Evolutionary conservation across 2,329 filamentous ascomycete species (phyloP).

Genomic region (Arthrinium phaeospermum): DNA sequence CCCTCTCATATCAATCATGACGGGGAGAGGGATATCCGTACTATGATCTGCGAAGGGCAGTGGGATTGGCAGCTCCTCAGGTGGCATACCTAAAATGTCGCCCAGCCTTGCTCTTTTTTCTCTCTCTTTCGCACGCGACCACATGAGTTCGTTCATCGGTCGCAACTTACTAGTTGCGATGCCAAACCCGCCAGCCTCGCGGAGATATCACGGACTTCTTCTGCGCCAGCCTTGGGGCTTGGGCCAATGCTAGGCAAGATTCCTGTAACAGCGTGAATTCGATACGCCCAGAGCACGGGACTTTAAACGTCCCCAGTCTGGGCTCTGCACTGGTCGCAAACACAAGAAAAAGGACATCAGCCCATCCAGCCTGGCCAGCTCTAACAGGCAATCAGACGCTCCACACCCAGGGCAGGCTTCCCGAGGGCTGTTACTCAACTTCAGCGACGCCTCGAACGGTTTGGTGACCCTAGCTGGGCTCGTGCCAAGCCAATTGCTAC

Average conservation of each 20-base stretch:
- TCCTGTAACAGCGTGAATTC: not conserved
- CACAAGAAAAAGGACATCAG: not conserved
- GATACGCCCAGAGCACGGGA: constrained; percentile 3
- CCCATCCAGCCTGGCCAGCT: not conserved
- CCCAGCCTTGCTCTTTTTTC: not conserved
- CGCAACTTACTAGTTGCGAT: not conserved
- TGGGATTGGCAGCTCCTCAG: not conserved
- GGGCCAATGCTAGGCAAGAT: not conserved
- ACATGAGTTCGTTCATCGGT: not conserved
- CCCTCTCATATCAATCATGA: not conserved
- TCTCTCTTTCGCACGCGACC: not conserved
- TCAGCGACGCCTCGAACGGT: not conserved
- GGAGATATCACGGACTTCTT: not conserved
- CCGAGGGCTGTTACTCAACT: not conserved
- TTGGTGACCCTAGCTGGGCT: not conserved
- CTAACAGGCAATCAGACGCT: not conserved
- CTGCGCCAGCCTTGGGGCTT: not conserved
- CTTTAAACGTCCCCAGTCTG: constrained; percentile 14
- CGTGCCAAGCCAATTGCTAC: not conserved
- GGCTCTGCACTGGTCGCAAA: not conserved
- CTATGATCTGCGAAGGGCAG: not conserved
- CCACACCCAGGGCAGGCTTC: not conserved
- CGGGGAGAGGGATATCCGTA: not conserved
- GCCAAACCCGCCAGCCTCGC: not conserved
- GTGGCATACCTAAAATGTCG: not conserved